Base-by-base conservation (phyloP, 768 basidiomycete genomes). In the Pleurotus tuoliensis region DNA sequence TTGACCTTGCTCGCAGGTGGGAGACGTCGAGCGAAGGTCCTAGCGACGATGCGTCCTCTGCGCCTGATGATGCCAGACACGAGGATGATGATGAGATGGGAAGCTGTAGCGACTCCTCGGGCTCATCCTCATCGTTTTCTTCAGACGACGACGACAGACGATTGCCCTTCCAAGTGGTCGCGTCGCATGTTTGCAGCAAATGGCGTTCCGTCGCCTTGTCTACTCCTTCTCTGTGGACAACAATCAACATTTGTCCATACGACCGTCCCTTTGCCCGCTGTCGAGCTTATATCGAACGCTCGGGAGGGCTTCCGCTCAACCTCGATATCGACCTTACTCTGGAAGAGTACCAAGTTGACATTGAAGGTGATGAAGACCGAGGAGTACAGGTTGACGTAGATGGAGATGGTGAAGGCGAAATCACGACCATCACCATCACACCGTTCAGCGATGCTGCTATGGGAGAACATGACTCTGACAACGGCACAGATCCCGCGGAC, bases 301-400 rank as follows among this genome's bases (percentile, higher is more conserved):
- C 86, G 24, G 78, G 81, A 59, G 71, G 71, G 2, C 73, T 79
- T 4, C 82, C 83, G 12, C 71, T 90, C 52, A 72, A 77, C 25
- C 78, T 90, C 58, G 67, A 61, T 25, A 73, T 88, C 45, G 79
- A 78, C 61, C 77, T 72, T 56, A 71, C 73, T 11, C 58, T 67
- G 20, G 58, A 62, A 0, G 73, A 73, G 4, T 47, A 60, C n/a
- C 47, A 60, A 22, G 64, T 62, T n/a, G 63, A 66, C 22, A 67
- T 65, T 45, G 58, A 64, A 34, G 64, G 64, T 34, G 63, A 64
- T 4, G 66, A 66, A n/a, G 59, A 66, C n/a, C 30, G 30, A 34
- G 30, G 30, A 9, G 30, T 34, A 8, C 8, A 34, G 30, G 30
- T 34, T 34, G 30, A 34, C 8, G 30, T 34, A 8, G 30, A 34